These are phyloP conservation scores for Lathyrus aphaca DNA, from an alignment of 306 rosid genomes.

Conservation along the genomic window DNA sequence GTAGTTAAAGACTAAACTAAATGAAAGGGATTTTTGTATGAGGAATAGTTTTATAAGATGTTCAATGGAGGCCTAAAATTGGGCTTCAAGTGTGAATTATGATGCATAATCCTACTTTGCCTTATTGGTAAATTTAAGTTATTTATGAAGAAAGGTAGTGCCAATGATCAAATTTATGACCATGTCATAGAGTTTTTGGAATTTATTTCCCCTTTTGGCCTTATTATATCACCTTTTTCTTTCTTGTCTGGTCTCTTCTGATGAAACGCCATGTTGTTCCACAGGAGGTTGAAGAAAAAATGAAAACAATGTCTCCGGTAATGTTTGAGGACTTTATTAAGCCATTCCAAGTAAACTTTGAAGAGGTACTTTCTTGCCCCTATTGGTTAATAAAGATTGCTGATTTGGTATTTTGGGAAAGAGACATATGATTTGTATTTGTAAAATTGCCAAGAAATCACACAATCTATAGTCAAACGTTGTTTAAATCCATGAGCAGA, in stretches of 20 bases:
- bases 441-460: no score
- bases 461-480: no score
- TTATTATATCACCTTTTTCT: slow-evolving; percentile 4
- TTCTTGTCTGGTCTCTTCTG: slow-evolving; percentile 3
- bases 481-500: neutral
- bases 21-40: neutral
- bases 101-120: neutral
- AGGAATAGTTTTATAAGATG: neutral
- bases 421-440: neutral
- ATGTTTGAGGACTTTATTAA: slow-evolving; percentile 86
- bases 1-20: neutral
- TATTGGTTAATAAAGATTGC: neutral
- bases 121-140: neutral
- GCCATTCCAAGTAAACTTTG: slow-evolving; percentile 82
- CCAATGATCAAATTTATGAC: neutral
- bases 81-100: neutral
- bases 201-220: slow-evolving; percentile 1
- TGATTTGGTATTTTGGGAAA: neutral
- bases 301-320: slow-evolving; percentile 72
- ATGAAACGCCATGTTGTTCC: slow-evolving; percentile 12
- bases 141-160: neutral
- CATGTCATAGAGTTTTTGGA: slow-evolving; percentile 1
- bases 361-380: slow-evolving; percentile 57
- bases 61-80: neutral
- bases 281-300: slow-evolving; percentile 84